phyloP scores from a whole-genome alignment of 345 rosid genomes.

The Gossypium herbaceum region DNA sequence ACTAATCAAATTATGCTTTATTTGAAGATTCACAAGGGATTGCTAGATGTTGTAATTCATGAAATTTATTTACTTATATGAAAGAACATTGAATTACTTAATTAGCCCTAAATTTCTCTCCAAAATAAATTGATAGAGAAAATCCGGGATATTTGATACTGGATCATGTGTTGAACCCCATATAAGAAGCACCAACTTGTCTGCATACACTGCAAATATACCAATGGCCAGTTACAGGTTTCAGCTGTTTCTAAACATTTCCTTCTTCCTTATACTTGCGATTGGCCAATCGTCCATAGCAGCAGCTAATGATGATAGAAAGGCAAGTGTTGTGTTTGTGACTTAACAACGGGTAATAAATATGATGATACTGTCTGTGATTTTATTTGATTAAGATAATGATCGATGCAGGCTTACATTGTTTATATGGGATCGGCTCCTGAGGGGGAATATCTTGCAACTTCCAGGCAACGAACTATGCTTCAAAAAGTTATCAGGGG shows the following conservation, averaged over 20 bases:
- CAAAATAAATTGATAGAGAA: background rate
- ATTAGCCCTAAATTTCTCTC: background rate
- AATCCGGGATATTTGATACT: background rate
- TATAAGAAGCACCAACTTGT: background rate
- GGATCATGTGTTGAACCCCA: background rate
- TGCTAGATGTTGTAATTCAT: no score
- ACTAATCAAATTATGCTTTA: no score
- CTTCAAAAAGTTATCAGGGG: conserved; percentile 28
- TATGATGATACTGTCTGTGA: background rate
- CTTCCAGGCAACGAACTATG: conserved; percentile 30
- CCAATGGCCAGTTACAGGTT: background rate
- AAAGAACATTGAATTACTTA: background rate
- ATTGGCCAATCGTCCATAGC: background rate
- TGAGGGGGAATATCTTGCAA: conserved; percentile 17
- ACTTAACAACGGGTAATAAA: background rate
- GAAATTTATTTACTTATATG: background rate
- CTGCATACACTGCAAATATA: background rate
- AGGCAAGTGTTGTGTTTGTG: background rate
- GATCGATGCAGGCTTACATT: conserved; percentile 28
- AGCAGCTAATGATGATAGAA: background rate
- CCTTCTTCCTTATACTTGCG: background rate
- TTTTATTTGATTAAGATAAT: background rate
- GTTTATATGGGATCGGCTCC: conserved; percentile 43
- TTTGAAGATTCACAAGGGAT: no score
- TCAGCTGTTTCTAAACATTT: background rate